These are phyloP conservation scores for Vinca minor DNA, from an alignment of 257 asterid species.

Conservation along the genomic window DNA sequence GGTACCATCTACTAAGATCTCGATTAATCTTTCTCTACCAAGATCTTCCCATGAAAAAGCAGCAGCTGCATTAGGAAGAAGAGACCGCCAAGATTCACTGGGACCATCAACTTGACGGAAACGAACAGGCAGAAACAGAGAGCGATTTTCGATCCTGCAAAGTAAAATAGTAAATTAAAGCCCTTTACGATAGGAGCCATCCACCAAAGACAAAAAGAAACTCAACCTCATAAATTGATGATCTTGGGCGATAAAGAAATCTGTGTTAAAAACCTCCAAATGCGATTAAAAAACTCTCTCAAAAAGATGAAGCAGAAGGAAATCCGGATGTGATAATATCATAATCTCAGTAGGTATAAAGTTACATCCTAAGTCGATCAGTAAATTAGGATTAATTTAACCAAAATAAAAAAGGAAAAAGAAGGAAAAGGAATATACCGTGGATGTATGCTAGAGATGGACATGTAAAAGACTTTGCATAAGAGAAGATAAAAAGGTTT, in stretches of 20 bases:
- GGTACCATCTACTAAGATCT: conserved; percentile 66
- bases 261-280: background rate
- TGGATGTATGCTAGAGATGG: background rate
- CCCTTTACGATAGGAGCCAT: background rate
- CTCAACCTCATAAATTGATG: background rate
- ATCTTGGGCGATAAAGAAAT: background rate
- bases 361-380: background rate
- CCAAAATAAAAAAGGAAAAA: too few relatives aligned
- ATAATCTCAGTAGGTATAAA: background rate
- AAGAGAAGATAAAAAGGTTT: background rate
- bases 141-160: conserved; percentile 88
- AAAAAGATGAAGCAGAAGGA: background rate
- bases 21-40: conserved; percentile 65
- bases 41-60: conserved; percentile 95
- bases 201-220: background rate
- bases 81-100: conserved; percentile 66
- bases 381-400: background rate
- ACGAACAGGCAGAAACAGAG: conserved; percentile 63
- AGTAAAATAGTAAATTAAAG: conserved; percentile 18
- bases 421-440: background rate
- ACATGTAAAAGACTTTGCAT: background rate
- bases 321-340: background rate
- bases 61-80: conserved; percentile 75
- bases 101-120: conserved; percentile 85
- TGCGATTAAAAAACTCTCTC: background rate